Evolutionary conservation across 768 basidiomycete genomes (phyloP), one percentile per base, ranked within the genome.

Genomic region (Boletus vermiculosoides): DNA sequence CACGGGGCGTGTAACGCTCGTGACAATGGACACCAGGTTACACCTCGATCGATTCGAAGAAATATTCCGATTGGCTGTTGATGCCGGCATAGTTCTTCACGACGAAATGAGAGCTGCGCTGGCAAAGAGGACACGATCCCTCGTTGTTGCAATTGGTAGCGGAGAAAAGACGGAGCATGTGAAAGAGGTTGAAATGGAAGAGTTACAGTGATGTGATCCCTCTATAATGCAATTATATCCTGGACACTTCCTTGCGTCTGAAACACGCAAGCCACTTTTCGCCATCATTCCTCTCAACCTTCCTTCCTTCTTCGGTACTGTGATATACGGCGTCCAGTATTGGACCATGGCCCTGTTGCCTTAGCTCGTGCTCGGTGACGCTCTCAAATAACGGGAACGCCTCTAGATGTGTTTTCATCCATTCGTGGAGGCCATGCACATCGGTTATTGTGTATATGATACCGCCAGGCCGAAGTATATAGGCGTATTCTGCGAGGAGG

Each of bases 391-490:
- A 76, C 0, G 95, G 95, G 68, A 94, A 96, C 2, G 78, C 81
- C 45, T 83, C 83, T n/a, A 98, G 78, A 76, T 98, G 95, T 5
- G 82, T 77, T 52, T 83, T 86, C 93, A 98, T 98, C 97, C 97
- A 99, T 54, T 88, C 83, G 70, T 96, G 89, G 18, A 99, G 81
- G 67, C 98, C 94, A 63, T 84, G 80, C 37, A 99, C 97, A 66
- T 99, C 97, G 10, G 97, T 99, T 72, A 98, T 94, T 13, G 96
- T 98, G 76, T 98, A 99, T 25, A 98, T 81, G 67, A 96, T 88
- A 8, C 97, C 97, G n/a, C 94, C 95, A 0, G 91, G 91, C 28
- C 84, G 82, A 42, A 99, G 83, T 23, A 91, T 89, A 69, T 92
- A 97, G 5, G 97, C 96, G 63, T 99, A 99, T 70, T 99, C 97